Evolutionary conservation across 768 basidiomycete genomes (phyloP), one percentile per base, ranked within the genome.

Genomic region (Lanmaoa pseudosensibilis): DNA sequence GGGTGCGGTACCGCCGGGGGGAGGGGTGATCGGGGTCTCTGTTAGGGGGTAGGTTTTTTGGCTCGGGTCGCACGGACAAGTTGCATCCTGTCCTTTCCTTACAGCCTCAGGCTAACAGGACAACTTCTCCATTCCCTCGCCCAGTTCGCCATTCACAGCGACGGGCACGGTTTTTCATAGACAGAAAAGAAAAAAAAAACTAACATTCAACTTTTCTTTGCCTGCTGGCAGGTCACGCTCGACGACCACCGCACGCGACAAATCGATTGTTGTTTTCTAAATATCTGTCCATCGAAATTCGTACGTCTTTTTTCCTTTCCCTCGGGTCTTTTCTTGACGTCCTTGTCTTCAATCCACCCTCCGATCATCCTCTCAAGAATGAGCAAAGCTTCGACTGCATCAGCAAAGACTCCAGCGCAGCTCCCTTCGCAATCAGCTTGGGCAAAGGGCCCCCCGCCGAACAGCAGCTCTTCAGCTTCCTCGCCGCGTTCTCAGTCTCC

Each of bases 211-310:
- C 77, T 78, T 78, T 82, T 82, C 78, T 76, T 82, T 80, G 85
- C 88, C 88, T 90, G 88, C 88, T 88, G 88, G 88, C 88, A 90
- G 88, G 88, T 90, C 87, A 83, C 81, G 84, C 79, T 83, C 86
- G 80, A 88, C 86, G 87, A 87, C 88, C 84, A 84, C 80, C 83
- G 74, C 84, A 80, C 83, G 79, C 84, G 79, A 80, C 75, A 78
- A 75, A 77, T 77, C 75, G 62, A 71, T 69, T 76, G 74, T 75
- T 77, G 73, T 75, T 79, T 76, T 73, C 73, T 73, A 77, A 78
- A 72, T 77, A 77, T 73, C 70, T 66, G 69, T 70, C 66, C 70
- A 66, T 64, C 70, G 64, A 73, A 75, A 78, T 75, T 75, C 76
- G 73, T 75, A 63, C 71, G 77, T 77, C 57, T 64, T 59, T 12